Percentiles rank a stretch among this genome's conserved stretches.
These are phyloP conservation scores for Calocera cornea DNA, from an alignment of 768 basidiomycete species.

Conservation along the genomic window DNA sequence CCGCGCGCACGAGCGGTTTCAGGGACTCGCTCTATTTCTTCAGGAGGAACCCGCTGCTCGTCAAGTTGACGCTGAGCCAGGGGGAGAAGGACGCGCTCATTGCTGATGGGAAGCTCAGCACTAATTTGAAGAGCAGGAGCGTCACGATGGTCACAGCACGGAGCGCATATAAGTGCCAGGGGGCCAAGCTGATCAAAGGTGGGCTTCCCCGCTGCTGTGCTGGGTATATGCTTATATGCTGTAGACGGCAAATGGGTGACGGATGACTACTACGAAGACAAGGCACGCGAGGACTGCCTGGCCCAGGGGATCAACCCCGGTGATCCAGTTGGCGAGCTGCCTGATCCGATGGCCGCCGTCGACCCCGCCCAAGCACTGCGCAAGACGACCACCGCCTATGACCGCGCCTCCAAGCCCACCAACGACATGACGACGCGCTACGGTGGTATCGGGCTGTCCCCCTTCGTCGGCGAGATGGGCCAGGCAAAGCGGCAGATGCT, in stretches of 20 bases:
- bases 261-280: slow-evolving; percentile 94
- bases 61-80: slow-evolving; percentile 82
- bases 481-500: slow-evolving; percentile 70
- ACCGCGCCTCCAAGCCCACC: slow-evolving; percentile 60
- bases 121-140: slow-evolving; percentile 76
- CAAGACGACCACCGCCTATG: slow-evolving; percentile 35
- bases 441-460: slow-evolving; percentile 68
- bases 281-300: slow-evolving; percentile 58
- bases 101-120: slow-evolving; percentile 70
- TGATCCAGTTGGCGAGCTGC: slow-evolving; percentile 69
- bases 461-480: slow-evolving; percentile 76
- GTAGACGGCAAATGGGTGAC: slow-evolving; percentile 82
- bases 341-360: slow-evolving; percentile 42
- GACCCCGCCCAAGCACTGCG: slow-evolving; percentile 20
- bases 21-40: slow-evolving; percentile 98
- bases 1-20: slow-evolving; percentile 89
- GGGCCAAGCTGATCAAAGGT: slow-evolving; percentile 82
- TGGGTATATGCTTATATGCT: not conserved
- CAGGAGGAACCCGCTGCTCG: slow-evolving; percentile 74
- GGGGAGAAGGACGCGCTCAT: slow-evolving; percentile 90
- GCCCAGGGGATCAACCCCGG: slow-evolving; percentile 73
- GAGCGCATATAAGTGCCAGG: slow-evolving; percentile 88
- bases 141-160: slow-evolving; percentile 88
- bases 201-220: slow-evolving; percentile 18
- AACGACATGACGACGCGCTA: slow-evolving; percentile 91